Base-by-base conservation (phyloP, 176 grass and related monocot genomes). In the Typha latifolia region DNA sequence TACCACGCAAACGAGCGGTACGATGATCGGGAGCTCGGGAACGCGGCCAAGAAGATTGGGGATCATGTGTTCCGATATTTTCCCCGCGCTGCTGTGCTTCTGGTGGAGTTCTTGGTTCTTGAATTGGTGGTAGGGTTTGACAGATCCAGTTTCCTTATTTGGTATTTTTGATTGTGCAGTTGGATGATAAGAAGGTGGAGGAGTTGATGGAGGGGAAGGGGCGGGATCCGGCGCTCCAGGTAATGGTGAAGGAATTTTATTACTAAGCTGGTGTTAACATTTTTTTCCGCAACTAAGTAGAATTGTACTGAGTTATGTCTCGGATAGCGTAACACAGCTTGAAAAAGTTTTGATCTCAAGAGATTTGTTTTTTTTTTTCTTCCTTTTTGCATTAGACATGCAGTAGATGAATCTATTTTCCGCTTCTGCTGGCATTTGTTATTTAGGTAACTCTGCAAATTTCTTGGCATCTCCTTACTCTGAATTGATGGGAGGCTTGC, bases 11-110 rank as follows among this genome's bases (percentile, higher is more conserved):
- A 99, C 87, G 84, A 88, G 21, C 84, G 86, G 63, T 70, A 74
- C 61, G 79, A 90, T 49, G 86, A 99, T 65, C n/a, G 48, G 2
- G 86, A 87, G 13, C 95, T 99, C 14, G 83, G 89, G 12, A 22
- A 72, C 48, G 81, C 91, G 20, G 89, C 89, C 67, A 91, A 89
- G 84, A 87, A 78, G 80, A 85, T 93, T 12, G 95, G 95, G 31
- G 95, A 99, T 48, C 95, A 99, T 72, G 79, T 99, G 53, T 99
- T 93, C 79, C 81, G 89, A 50, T 83, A 87, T 73, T 99, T 99
- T 49, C 84, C 95, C 12, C 86, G 86, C n/a, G 90, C 89, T 7
- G 81, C 95, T 14, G 86, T 99, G 4, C 77, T 99, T 31, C 69
- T 99, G 64, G 95, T n/a, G 48, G 73, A 70, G 18, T 12, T 19